Evolutionary conservation across 306 rosid species (phyloP).

Genomic region (Rosa multiflora): DNA sequence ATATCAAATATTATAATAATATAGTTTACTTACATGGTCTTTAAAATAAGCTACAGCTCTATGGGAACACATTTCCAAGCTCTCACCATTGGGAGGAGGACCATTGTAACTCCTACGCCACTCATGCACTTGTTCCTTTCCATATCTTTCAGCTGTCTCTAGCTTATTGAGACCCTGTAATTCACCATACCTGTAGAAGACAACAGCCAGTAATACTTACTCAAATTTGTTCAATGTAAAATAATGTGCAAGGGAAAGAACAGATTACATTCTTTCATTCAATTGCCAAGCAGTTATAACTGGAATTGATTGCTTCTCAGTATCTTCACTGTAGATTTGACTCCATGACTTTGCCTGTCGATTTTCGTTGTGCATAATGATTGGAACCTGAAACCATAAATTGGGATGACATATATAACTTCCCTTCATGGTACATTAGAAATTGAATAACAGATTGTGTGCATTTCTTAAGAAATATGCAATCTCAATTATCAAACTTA

Average conservation of each 20-base stretch:
- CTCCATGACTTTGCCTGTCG: slow-evolving; percentile 65
- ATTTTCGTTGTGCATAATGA: slow-evolving; percentile 57
- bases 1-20: background rate
- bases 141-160: slow-evolving; percentile 80
- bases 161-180: slow-evolving; percentile 80
- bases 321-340: slow-evolving; percentile 68
- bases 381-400: slow-evolving; percentile 52
- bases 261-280: slow-evolving; percentile 74
- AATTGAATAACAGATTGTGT: background rate
- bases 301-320: slow-evolving; percentile 71
- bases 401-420: slow-evolving; percentile 11
- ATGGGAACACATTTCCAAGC: slow-evolving; percentile 85
- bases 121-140: slow-evolving; percentile 70
- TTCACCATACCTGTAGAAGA: slow-evolving; percentile 68
- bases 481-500: background rate
- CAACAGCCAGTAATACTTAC: slow-evolving; percentile 13
- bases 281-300: slow-evolving; percentile 75
- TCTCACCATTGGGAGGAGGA: slow-evolving; percentile 88
- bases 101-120: slow-evolving; percentile 82
- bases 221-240: background rate
- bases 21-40: slow-evolving; percentile 46
- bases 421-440: background rate
- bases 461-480: background rate
- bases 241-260: background rate
- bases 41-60: slow-evolving; percentile 83